Percentiles rank a stretch among this genome's conserved stretches.
Evolutionary conservation across 2,329 filamentous ascomycete genomes (phyloP).

Genomic region (Arthrobotrys entomopaga): DNA sequence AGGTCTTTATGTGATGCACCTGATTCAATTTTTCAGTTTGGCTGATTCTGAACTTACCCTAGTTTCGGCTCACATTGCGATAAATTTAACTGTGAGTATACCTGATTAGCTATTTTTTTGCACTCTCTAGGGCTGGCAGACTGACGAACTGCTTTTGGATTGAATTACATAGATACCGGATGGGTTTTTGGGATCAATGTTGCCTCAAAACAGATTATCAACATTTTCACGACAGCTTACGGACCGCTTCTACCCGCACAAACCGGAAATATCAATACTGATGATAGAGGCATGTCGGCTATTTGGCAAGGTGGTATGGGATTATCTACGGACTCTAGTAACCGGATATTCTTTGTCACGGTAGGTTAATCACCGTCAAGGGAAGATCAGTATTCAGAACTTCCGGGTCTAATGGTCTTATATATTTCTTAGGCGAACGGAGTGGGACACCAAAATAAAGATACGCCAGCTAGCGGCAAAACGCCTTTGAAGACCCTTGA

Average conservation of each 20-base stretch:
- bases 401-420: neutral
- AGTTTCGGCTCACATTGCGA: slow-evolving; percentile 69
- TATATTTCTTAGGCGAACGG: slow-evolving; percentile 53
- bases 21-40: neutral
- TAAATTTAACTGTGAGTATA: slow-evolving; percentile 65
- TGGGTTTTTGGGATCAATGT: slow-evolving; percentile 67
- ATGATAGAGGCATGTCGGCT: slow-evolving; percentile 62
- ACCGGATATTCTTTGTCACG: slow-evolving; percentile 60
- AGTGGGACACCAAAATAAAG: slow-evolving; percentile 60
- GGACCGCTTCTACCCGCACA: slow-evolving; percentile 62
- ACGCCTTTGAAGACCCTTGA: slow-evolving; percentile 62
- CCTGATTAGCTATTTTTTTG: no score
- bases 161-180: slow-evolving; percentile 65
- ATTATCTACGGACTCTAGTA: slow-evolving; percentile 60
- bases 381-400: neutral
- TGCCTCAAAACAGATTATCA: slow-evolving; percentile 61
- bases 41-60: neutral
- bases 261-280: slow-evolving; percentile 59
- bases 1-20: neutral
- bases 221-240: slow-evolving; percentile 63
- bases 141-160: no score
- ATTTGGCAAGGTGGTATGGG: slow-evolving; percentile 62
- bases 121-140: no score
- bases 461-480: slow-evolving; percentile 61
- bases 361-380: slow-evolving; percentile 18